Evolutionary conservation across 2,329 filamentous ascomycete species (phyloP).

Genomic region (Talaromyces amestolkiae): DNA sequence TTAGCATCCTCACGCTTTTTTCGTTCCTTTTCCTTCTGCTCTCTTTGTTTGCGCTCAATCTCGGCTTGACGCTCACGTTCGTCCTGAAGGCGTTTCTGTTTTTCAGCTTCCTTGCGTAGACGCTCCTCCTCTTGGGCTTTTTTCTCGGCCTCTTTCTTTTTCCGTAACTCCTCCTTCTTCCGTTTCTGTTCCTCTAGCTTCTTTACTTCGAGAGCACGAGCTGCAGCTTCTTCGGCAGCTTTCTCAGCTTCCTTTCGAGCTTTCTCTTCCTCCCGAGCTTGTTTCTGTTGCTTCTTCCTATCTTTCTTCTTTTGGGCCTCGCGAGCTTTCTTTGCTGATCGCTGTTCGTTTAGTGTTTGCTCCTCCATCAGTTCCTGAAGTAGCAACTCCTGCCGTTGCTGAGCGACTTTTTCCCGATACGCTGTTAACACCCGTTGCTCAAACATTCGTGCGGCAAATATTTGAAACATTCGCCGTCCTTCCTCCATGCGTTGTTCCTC

Average conservation of each 20-base stretch:
- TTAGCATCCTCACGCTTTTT: conserved; percentile 68
- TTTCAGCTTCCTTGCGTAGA: conserved; percentile 79
- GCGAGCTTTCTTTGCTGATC: conserved; percentile 87
- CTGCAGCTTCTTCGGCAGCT: conserved; percentile 78
- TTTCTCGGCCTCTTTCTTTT: conserved; percentile 85
- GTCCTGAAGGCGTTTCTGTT: conserved; percentile 73
- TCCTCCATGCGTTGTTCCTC: conserved; percentile 99
- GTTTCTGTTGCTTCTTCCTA: conserved; percentile 84
- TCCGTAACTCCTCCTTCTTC: conserved; percentile 85
- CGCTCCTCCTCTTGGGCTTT: conserved; percentile 89
- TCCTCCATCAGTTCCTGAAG: conserved; percentile 91
- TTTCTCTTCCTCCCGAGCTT: conserved; percentile 85
- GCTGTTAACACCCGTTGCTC: conserved; percentile 93
- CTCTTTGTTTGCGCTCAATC: conserved; percentile 76
- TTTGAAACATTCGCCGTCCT: conserved; percentile 97
- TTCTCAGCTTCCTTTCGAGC: conserved; percentile 84
- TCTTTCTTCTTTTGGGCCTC: conserved; percentile 95
- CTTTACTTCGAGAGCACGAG: conserved; percentile 71
- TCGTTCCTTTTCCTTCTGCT: conserved; percentile 77
- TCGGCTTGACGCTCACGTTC: conserved; percentile 84
- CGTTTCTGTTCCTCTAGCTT: conserved; percentile 75
- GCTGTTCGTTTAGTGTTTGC: conserved; percentile 68
- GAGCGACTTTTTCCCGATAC: conserved; percentile 96
- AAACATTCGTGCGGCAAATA: conserved; percentile 98
- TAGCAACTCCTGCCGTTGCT: conserved; percentile 85